Conservation (phyloP, 192 early-diverging fungal species). For the Gryganskiella cystojenkinii region DNA sequence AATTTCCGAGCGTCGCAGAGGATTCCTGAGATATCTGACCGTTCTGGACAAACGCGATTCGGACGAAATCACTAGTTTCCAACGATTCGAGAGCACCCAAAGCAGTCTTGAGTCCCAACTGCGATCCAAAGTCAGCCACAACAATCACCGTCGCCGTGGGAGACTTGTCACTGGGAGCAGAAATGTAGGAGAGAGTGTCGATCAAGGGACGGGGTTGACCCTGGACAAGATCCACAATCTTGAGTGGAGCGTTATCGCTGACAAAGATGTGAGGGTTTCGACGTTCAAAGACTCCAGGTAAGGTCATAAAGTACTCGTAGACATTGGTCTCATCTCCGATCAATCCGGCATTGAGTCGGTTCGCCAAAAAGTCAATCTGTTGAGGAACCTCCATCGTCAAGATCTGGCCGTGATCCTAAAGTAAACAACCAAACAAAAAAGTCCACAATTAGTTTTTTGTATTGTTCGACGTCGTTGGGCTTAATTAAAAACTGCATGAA, state of each 20-base stretch:
- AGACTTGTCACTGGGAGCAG: background rate
- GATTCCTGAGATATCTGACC: slow-evolving; percentile 21
- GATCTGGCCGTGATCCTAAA: slow-evolving; percentile 29
- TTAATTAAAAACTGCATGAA: background rate
- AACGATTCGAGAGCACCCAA: slow-evolving; percentile 59
- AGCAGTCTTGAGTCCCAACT: slow-evolving; percentile 62
- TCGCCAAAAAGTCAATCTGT: slow-evolving; percentile 32
- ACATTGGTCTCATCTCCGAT: slow-evolving; percentile 66
- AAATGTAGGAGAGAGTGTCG: slow-evolving; percentile 35
- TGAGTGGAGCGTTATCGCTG: slow-evolving; percentile 55
- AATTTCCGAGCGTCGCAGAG: slow-evolving; percentile 15
- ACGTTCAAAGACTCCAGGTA: slow-evolving; percentile 63
- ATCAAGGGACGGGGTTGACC: slow-evolving; percentile 36
- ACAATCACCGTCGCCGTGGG: slow-evolving; percentile 27
- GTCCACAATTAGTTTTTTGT: too few relatives aligned
- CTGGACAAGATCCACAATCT: slow-evolving; percentile 53
- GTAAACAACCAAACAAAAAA: too few relatives aligned
- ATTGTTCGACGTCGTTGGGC: too few relatives aligned
- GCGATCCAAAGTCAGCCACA: slow-evolving; percentile 64
- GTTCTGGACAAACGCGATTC: slow-evolving; percentile 67
- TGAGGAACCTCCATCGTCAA: slow-evolving; percentile 22
- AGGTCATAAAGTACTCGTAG: slow-evolving; percentile 78
- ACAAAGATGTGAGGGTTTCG: slow-evolving; percentile 77
- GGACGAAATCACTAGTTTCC: slow-evolving; percentile 44
- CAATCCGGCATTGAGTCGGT: slow-evolving; percentile 32